Conservation (phyloP, 805 yeast species). For the Wickerhamomyces chaumierensis region DNA sequence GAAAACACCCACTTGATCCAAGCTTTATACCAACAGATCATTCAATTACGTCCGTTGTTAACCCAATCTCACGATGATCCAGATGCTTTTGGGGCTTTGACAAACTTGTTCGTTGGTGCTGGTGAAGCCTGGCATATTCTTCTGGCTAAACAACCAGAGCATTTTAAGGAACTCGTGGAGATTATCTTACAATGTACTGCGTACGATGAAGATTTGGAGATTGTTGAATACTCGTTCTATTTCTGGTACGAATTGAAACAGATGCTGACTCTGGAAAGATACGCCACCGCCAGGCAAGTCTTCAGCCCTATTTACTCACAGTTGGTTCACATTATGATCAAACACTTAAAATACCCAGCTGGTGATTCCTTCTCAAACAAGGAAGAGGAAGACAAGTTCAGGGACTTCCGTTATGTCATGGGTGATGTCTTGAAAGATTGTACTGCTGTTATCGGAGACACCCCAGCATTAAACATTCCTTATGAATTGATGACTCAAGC, state of each 20-base stretch:
- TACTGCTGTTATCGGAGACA: constrained; percentile 79
- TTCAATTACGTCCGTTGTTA: constrained; percentile 45
- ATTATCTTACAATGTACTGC: constrained; percentile 61
- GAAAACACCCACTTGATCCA: constrained; percentile 50
- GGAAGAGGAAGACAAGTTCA: constrained; percentile 86
- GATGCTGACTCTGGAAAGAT: constrained; percentile 45
- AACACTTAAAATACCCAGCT: constrained; percentile 67
- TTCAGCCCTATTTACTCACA: constrained; percentile 45
- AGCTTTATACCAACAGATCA: constrained; percentile 57
- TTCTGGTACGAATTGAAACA: constrained; percentile 85
- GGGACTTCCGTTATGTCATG: constrained; percentile 90
- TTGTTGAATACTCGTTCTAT: constrained; percentile 81
- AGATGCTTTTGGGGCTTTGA: constrained; percentile 56
- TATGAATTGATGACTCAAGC: constrained; percentile 51
- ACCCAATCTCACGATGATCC: constrained; percentile 27
- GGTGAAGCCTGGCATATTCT: constrained; percentile 93
- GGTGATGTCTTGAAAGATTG: constrained; percentile 97
- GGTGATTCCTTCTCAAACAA: constrained; percentile 48
- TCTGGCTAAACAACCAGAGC: constrained; percentile 59
- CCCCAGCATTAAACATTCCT: constrained; percentile 60
- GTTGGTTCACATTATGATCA: constrained; percentile 49
- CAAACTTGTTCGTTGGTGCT: constrained; percentile 79
- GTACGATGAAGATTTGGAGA: constrained; percentile 74
- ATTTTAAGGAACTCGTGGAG: constrained; percentile 64
- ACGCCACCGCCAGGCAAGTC: constrained; percentile 36